Percentiles rank a stretch among this genome's conserved stretches.
phyloP scores from a whole-genome alignment of 345 rosid species.

The Passiflora organensis region DNA sequence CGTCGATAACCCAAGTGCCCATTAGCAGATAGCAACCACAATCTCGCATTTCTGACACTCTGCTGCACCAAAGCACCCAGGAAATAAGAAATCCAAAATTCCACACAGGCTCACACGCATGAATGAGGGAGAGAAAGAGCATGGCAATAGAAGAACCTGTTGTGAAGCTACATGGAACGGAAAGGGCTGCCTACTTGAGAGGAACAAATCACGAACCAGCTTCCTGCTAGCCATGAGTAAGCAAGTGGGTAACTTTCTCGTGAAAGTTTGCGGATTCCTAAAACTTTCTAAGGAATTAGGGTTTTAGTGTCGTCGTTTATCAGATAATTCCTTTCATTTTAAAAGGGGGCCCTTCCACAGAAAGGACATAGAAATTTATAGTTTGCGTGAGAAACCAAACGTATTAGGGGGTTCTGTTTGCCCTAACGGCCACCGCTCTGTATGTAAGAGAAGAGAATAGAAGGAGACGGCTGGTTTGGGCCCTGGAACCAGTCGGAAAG shows the following conservation, averaged over 20 bases:
- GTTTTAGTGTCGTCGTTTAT: background rate
- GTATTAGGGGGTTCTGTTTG: background rate
- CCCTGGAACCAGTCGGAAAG: too few species aligned
- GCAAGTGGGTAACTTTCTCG: background rate
- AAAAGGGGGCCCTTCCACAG: background rate
- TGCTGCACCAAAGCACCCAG: constrained; percentile 20
- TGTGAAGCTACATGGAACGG: constrained; percentile 29
- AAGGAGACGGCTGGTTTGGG: too few species aligned
- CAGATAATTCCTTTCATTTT: background rate
- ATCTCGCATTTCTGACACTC: constrained; percentile 36
- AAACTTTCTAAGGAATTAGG: background rate
- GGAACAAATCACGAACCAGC: constrained; percentile 62
- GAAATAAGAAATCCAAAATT: background rate
- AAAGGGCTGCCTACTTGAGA: constrained; percentile 44
- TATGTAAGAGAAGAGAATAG: too few species aligned
- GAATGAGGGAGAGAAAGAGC: background rate
- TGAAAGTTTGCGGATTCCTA: background rate
- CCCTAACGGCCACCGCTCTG: too few species aligned
- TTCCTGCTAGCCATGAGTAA: constrained; percentile 66
- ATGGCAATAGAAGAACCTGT: constrained; percentile 36
- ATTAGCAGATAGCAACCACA: constrained; percentile 30
- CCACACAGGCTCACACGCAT: background rate
- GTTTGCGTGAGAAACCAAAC: constrained; percentile 7
- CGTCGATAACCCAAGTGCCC: constrained; percentile 39
- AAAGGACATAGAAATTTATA: background rate